Percentiles rank a stretch among this genome's conserved stretches.
Conservation (phyloP, 108 stramenopile genomes). For the Nannochloropsis gaditana region DNA sequence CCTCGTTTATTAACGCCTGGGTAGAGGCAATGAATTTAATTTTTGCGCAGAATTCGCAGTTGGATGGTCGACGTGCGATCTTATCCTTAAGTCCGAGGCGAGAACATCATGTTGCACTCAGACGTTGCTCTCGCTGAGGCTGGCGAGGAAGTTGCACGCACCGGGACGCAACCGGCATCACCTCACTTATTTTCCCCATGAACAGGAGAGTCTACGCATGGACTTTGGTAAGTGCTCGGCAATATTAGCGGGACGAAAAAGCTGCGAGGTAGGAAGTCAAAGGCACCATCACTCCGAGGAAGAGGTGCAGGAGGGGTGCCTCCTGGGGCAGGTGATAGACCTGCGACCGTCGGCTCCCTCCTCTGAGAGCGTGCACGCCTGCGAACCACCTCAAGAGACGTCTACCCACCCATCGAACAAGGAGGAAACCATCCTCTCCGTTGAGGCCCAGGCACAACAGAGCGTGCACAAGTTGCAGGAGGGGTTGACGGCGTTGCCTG, state of each 20-base stretch:
- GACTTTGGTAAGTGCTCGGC: neutral
- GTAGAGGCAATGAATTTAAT: too few species aligned
- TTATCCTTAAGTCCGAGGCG: too few species aligned
- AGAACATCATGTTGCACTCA: too few species aligned
- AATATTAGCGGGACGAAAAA: neutral
- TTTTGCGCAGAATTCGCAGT: too few species aligned
- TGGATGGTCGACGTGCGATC: too few species aligned
- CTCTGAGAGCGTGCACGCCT: neutral
- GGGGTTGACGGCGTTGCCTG: neutral
- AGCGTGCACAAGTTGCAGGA: neutral
- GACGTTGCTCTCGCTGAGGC: too few species aligned
- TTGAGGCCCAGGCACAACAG: neutral
- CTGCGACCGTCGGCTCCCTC: neutral
- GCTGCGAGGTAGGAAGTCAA: neutral
- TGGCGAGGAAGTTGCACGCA: too few species aligned
- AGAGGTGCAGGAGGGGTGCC: neutral
- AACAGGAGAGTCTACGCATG: neutral
- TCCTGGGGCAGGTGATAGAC: constrained; percentile 12
- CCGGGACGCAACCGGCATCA: too few species aligned
- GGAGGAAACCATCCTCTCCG: neutral
- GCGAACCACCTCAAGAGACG: too few species aligned
- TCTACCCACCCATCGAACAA: too few species aligned
- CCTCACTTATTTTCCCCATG: too few species aligned
- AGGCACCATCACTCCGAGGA: neutral
- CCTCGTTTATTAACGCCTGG: too few species aligned